Percentiles rank a stretch among this genome's conserved stretches.
These are phyloP conservation scores for Neonectria faginata DNA, from an alignment of 2,329 filamentous ascomycete species.

Conservation along the genomic window DNA sequence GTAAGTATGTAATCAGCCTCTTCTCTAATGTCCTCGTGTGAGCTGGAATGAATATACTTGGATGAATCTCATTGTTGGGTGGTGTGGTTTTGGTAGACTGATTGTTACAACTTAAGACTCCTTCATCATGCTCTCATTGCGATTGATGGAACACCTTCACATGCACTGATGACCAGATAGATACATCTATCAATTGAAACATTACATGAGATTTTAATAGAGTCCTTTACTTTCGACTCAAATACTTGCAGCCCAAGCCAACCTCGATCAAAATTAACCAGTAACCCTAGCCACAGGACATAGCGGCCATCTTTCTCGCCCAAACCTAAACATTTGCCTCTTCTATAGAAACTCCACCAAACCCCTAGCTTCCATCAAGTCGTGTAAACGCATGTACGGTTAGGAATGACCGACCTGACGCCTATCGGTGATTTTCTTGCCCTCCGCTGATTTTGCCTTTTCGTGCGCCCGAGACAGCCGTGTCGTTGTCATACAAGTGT, in stretches of 20 bases:
- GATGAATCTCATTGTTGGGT: background rate
- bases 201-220: background rate
- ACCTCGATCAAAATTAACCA: background rate
- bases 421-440: constrained; percentile 19
- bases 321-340: background rate
- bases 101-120: background rate
- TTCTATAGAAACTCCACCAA: background rate
- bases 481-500: constrained; percentile 30
- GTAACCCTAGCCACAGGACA: background rate
- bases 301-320: background rate
- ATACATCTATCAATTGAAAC: background rate
- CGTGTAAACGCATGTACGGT: background rate
- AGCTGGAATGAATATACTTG: background rate
- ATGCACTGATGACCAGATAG: background rate
- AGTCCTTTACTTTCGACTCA: background rate
- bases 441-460: background rate
- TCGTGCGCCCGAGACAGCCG: constrained; percentile 6
- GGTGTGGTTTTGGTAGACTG: background rate
- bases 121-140: background rate
- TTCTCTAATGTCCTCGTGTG: background rate
- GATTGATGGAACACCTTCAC: background rate
- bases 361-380: constrained; percentile 2
- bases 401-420: constrained; percentile 20
- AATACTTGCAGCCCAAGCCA: background rate
- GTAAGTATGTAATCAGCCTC: background rate